A percentile compares a stretch with the other conserved stretches of the same genome.
phyloP scores from a whole-genome alignment of 768 basidiomycete genomes.

The Tulasnella sp. region DNA sequence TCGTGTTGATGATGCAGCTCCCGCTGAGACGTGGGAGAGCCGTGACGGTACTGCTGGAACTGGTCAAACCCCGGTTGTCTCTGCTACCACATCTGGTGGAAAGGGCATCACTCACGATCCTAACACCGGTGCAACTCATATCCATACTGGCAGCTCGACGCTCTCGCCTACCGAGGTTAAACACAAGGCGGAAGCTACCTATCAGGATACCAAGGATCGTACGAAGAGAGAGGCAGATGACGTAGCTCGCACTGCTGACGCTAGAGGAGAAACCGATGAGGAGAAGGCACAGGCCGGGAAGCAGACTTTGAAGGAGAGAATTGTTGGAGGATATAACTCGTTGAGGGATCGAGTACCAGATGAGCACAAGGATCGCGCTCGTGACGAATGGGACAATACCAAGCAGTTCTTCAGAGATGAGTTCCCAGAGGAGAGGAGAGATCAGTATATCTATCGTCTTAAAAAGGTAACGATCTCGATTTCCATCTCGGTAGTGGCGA shows the following conservation, averaged over 20 bases:
- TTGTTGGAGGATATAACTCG: conserved; percentile 23
- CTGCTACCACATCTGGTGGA: conserved; percentile 38
- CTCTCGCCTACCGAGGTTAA: conserved; percentile 22
- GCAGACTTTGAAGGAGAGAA: conserved; percentile 24
- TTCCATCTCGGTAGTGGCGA: background rate
- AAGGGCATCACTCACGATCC: conserved; percentile 22
- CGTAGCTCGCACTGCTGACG: conserved; percentile 2
- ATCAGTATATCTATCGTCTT: conserved; percentile 83
- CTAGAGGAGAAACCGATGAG: conserved; percentile 7
- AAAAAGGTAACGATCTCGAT: conserved; percentile 53
- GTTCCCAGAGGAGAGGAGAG: conserved; percentile 80
- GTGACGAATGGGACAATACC: conserved; percentile 43
- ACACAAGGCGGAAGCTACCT: conserved; percentile 24
- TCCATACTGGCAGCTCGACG: conserved; percentile 1
- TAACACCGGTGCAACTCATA: conserved; percentile 2
- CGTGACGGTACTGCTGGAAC: conserved; percentile 36
- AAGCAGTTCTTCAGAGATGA: conserved; percentile 65
- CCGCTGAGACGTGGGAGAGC: conserved; percentile 46
- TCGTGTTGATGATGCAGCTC: conserved; percentile 56
- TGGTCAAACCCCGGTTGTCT: conserved; percentile 34
- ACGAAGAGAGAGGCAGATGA: conserved; percentile 4
- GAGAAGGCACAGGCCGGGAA: conserved; percentile 15
- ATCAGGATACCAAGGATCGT: conserved; percentile 21
- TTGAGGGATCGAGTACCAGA: conserved; percentile 49
- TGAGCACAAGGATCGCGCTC: conserved; percentile 46